Percentiles rank a stretch among this genome's conserved stretches.
These are phyloP conservation scores for Cryptosporidium viatorum DNA, from an alignment of 169 alveolate species.

Conservation along the genomic window DNA sequence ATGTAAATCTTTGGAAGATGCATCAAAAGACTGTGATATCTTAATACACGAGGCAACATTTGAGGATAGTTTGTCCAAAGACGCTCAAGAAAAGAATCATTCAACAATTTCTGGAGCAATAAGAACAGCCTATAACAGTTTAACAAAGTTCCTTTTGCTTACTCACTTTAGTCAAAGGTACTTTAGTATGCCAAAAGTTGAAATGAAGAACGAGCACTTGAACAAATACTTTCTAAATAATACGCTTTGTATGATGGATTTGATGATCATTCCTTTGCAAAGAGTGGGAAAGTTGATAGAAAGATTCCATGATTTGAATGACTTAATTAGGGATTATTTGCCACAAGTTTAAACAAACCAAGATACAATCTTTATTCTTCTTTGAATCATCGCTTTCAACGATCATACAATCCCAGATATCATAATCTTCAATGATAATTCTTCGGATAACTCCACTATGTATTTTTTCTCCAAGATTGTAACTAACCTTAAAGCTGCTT, in stretches of 20 bases:
- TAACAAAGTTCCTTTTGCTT: slow-evolving; percentile 82
- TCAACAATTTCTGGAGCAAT: slow-evolving; percentile 85
- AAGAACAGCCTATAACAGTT: slow-evolving; percentile 79
- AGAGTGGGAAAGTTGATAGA: neutral
- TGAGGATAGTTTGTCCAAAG: slow-evolving; percentile 81
- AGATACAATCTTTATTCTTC: slow-evolving; percentile 18
- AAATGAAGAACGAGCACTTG: neutral
- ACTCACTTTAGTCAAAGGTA: slow-evolving; percentile 94
- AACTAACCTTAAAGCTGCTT: slow-evolving; percentile 1
- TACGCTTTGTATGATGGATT: slow-evolving; percentile 44
- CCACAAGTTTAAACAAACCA: slow-evolving; percentile 67
- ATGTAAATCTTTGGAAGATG: slow-evolving; percentile 83
- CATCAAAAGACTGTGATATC: slow-evolving; percentile 85
- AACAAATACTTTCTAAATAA: neutral
- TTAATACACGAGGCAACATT: slow-evolving; percentile 93
- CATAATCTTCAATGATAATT: slow-evolving; percentile 24
- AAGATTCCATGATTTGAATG: slow-evolving; percentile 17
- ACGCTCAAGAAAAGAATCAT: slow-evolving; percentile 87
- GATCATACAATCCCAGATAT: slow-evolving; percentile 55
- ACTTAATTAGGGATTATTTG: slow-evolving; percentile 49
- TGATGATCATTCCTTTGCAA: slow-evolving; percentile 29
- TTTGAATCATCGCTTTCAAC: slow-evolving; percentile 60
- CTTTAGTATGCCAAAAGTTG: slow-evolving; percentile 80
- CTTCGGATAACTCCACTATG: slow-evolving; percentile 33
- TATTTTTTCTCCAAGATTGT: slow-evolving; percentile 22